These are phyloP conservation scores for Rhododendron molle DNA, from an alignment of 148 eudicot genomes.

Conservation along the genomic window DNA sequence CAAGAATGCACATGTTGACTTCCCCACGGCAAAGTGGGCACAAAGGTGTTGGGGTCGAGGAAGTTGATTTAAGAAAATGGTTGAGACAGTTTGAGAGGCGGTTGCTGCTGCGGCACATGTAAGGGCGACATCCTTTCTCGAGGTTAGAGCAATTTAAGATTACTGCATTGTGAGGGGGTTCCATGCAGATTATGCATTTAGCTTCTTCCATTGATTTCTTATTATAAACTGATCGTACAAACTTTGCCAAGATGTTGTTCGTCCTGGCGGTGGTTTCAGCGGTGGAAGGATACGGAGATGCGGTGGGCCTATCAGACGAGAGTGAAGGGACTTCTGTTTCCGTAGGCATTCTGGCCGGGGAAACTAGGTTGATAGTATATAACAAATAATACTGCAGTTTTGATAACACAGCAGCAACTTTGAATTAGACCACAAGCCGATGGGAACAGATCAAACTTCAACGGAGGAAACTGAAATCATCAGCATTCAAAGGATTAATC, in stretches of 20 bases:
- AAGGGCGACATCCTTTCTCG: slow-evolving; percentile 27
- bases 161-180: slow-evolving; percentile 23
- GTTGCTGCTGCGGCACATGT: slow-evolving; percentile 23
- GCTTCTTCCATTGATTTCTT: not conserved
- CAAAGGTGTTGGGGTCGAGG: not conserved
- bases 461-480: no score
- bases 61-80: slow-evolving; percentile 8
- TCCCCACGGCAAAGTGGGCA: slow-evolving; percentile 47
- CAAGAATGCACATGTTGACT: slow-evolving; percentile 19
- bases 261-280: not conserved
- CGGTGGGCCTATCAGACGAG: no score
- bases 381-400: no score
- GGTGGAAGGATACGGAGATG: not conserved
- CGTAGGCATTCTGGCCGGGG: not conserved
- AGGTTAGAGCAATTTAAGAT: slow-evolving; percentile 19
- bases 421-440: no score
- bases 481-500: no score
- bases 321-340: no score
- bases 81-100: slow-evolving; percentile 21
- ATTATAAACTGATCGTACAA: not conserved
- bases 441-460: no score
- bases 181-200: slow-evolving; percentile 26
- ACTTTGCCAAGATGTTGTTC: not conserved
- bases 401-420: not conserved
- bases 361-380: no score